These are phyloP conservation scores for Phytophthora cactorum DNA, from an alignment of 352 stramenopile species.

Conservation along the genomic window DNA sequence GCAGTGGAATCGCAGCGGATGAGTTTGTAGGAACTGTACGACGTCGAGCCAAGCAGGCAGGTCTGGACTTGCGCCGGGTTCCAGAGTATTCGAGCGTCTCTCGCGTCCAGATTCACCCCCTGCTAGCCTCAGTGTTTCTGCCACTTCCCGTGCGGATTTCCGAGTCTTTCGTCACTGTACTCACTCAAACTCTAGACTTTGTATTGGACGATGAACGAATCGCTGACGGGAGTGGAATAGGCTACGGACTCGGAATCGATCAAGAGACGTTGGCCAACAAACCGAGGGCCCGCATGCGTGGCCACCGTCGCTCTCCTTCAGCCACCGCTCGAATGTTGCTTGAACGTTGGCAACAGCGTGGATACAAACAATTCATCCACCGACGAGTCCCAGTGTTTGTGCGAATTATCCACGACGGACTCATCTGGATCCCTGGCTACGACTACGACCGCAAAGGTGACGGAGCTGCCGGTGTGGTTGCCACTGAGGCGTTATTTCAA, in stretches of 20 bases:
- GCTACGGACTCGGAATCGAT: conserved; percentile 70
- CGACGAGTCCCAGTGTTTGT: conserved; percentile 71
- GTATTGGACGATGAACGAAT: conserved; percentile 75
- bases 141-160: conserved; percentile 43
- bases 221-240: conserved; percentile 66
- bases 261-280: conserved; percentile 41
- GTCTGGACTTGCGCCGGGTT: conserved; percentile 72
- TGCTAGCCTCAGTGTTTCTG: conserved; percentile 71
- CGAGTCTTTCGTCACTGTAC: conserved; percentile 32
- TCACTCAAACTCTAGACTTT: conserved; percentile 62
- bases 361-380: conserved; percentile 84
- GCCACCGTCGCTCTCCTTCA: conserved; percentile 43
- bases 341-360: conserved; percentile 57
- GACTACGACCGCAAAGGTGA: conserved; percentile 72
- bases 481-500: conserved; percentile 31
- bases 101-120: conserved; percentile 75
- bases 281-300: conserved; percentile 11
- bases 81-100: conserved; percentile 78
- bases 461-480: conserved; percentile 17
- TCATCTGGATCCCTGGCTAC: conserved; percentile 82
- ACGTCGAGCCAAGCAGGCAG: conserved; percentile 70
- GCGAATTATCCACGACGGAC: conserved; percentile 64
- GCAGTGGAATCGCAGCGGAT: conserved; percentile 73
- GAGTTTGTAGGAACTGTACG: conserved; percentile 74
- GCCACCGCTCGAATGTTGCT: conserved; percentile 42